Conservation (phyloP, 2,329 filamentous ascomycete genomes). For the Aspergillus quadrilineatus region DNA sequence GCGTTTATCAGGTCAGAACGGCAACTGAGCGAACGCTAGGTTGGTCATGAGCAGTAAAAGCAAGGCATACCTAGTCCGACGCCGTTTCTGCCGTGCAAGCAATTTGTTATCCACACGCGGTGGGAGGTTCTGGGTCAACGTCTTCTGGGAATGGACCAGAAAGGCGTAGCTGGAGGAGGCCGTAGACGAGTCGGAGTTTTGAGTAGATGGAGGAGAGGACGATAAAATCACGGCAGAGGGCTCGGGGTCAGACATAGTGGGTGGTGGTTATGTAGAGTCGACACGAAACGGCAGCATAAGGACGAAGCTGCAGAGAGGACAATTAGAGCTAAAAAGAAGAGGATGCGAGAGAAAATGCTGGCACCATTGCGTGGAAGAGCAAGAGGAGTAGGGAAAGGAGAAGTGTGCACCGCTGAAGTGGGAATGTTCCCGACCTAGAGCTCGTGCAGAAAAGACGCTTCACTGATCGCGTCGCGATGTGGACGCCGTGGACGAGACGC, state of each 20-base stretch:
- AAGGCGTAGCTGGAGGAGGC: conserved; percentile 52
- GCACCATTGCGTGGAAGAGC: conserved; percentile 6
- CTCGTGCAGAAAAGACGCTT: conserved; percentile 10
- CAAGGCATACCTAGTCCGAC: conserved; percentile 57
- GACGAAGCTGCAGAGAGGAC: conserved; percentile 7
- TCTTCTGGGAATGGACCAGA: conserved; percentile 60
- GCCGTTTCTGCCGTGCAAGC: conserved; percentile 60
- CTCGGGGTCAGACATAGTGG: conserved; percentile 39
- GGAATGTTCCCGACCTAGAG: conserved; percentile 3
- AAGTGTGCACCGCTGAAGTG: neutral
- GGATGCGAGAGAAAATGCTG: conserved; percentile 10
- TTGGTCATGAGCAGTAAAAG: neutral
- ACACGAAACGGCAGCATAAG: conserved; percentile 20
- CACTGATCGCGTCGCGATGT: conserved; percentile 9
- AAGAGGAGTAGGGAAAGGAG: neutral
- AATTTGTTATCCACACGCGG: conserved; percentile 61
- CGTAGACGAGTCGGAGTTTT: conserved; percentile 33
- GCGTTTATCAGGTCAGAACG: conserved; percentile 10
- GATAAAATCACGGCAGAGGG: conserved; percentile 28
- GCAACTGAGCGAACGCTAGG: neutral
- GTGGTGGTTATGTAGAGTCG: conserved; percentile 6
- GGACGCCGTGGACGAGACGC: conserved; percentile 5
- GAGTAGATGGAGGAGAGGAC: conserved; percentile 36
- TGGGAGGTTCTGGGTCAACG: conserved; percentile 55
- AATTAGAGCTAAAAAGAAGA: conserved; percentile 13